Evolutionary conservation across 768 basidiomycete species (phyloP).

Genomic region (Leucocoprinus birnbaumii): DNA sequence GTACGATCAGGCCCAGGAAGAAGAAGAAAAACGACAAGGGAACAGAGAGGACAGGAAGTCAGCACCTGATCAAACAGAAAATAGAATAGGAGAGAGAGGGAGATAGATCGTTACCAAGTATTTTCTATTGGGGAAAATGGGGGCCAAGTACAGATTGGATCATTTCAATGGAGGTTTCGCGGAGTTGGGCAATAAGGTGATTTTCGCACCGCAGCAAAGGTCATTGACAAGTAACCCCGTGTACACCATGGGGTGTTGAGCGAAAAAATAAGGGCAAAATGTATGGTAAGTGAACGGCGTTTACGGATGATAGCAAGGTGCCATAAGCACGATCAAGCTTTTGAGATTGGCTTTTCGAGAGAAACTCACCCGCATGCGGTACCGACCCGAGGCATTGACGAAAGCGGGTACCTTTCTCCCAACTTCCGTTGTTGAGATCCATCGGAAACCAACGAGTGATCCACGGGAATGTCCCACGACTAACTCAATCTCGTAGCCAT

Average conservation of each 20-base stretch:
- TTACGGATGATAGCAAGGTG: neutral
- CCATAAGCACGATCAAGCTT: neutral
- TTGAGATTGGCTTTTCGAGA: neutral
- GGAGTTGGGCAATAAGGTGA: neutral
- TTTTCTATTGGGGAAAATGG: slow-evolving; percentile 28
- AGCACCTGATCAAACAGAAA: neutral
- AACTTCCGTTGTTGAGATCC: slow-evolving; percentile 64
- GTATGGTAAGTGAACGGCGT: neutral
- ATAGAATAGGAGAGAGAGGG: neutral
- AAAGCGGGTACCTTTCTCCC: slow-evolving; percentile 55
- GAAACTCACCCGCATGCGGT: slow-evolving; percentile 69
- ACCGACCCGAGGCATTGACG: slow-evolving; percentile 75
- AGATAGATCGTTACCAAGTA: slow-evolving; percentile 34
- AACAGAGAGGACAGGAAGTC: neutral
- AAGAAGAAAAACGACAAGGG: neutral
- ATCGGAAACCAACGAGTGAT: slow-evolving; percentile 61
- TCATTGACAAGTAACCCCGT: neutral
- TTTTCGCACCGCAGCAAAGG: neutral
- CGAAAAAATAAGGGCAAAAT: neutral
- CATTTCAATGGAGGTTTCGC: neutral
- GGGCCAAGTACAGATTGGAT: neutral
- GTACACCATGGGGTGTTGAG: neutral
- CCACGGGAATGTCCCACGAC: slow-evolving; percentile 81
- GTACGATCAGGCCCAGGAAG: neutral
- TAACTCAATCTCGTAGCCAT: slow-evolving; percentile 68